Conservation (phyloP, 257 asterid genomes). For the Solanum pimpinellifolium region DNA sequence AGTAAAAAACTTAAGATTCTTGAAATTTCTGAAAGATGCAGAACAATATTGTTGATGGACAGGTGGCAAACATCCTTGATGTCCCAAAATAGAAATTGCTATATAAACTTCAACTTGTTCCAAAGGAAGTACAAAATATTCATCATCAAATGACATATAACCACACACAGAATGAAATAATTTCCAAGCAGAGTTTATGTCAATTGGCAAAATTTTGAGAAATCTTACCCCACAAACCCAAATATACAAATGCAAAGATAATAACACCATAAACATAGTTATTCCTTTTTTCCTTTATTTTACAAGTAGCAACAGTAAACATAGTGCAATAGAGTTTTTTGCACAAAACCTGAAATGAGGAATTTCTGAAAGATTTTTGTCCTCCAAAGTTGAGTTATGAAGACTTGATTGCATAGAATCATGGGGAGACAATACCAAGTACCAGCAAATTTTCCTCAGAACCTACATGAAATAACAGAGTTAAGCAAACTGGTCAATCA, state of each 20-base stretch:
- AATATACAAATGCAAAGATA: not conserved
- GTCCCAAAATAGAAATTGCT: not conserved
- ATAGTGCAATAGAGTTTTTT: not conserved
- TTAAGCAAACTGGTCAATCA: not conserved
- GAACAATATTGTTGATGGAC: not conserved
- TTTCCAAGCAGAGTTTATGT: not conserved
- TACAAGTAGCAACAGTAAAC: not conserved
- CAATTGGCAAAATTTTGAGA: not conserved
- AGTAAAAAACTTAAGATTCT: not conserved
- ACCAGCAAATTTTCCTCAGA: slow-evolving; percentile 95
- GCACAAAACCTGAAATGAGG: slow-evolving; percentile 63
- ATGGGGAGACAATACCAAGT: slow-evolving; percentile 79
- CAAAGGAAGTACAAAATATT: not conserved
- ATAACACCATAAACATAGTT: not conserved
- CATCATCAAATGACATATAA: not conserved
- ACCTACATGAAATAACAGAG: slow-evolving; percentile 32
- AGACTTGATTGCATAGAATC: slow-evolving; percentile 98
- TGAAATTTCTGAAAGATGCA: not conserved
- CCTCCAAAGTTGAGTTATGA: slow-evolving; percentile 86
- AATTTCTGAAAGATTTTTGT: slow-evolving; percentile 85
- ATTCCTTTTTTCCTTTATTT: not conserved
- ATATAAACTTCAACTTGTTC: not conserved
- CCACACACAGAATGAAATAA: not conserved
- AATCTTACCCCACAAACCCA: not conserved
- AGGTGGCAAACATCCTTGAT: not conserved